Evolutionary conservation across 306 rosid species (phyloP).

Genomic region (Mimosa pudica): DNA sequence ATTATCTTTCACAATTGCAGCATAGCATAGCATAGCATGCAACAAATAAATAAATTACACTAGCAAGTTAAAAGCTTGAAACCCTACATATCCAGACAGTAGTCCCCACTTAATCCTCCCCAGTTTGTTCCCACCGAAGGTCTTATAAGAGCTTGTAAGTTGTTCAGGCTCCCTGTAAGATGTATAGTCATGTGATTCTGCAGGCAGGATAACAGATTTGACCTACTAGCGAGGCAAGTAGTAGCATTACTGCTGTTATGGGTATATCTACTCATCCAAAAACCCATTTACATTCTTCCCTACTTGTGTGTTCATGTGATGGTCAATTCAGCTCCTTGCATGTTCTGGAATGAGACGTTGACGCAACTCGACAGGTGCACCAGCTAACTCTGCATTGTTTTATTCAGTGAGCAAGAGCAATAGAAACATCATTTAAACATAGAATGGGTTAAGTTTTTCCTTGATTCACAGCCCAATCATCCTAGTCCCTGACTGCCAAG

Average conservation of each 20-base stretch:
- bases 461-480: background rate
- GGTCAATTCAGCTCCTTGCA: slow-evolving; percentile 46
- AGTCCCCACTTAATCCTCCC: slow-evolving; percentile 43
- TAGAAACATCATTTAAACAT: background rate
- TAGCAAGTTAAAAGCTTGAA: slow-evolving; percentile 32
- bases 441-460: background rate
- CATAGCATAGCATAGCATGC: slow-evolving; percentile 39
- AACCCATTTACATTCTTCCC: slow-evolving; percentile 38
- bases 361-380: slow-evolving; percentile 73
- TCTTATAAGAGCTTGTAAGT: slow-evolving; percentile 38
- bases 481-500: background rate
- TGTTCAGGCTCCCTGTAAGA: slow-evolving; percentile 29
- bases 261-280: slow-evolving; percentile 53
- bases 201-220: slow-evolving; percentile 38
- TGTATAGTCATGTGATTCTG: slow-evolving; percentile 33
- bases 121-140: slow-evolving; percentile 31
- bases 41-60: slow-evolving; percentile 39
- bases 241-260: slow-evolving; percentile 45
- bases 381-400: slow-evolving; percentile 72
- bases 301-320: slow-evolving; percentile 19
- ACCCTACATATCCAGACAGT: slow-evolving; percentile 41
- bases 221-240: slow-evolving; percentile 45
- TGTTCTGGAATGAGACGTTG: slow-evolving; percentile 90
- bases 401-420: slow-evolving; percentile 31
- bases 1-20: slow-evolving; percentile 37